phyloP scores from a whole-genome alignment of 352 stramenopile species.

The Phytophthora pini region DNA sequence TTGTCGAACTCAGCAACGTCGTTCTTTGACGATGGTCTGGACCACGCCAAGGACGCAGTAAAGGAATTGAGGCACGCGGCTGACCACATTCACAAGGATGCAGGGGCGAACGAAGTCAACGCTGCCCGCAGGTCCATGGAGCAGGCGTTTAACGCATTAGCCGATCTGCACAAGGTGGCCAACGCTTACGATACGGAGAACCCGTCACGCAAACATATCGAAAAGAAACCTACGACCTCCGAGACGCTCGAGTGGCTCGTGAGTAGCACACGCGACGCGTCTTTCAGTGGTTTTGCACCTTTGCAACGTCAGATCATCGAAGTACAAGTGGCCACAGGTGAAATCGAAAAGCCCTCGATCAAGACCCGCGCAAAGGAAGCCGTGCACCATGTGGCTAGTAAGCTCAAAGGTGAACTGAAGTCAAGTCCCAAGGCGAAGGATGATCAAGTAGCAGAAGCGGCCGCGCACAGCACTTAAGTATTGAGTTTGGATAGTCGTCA shows the following conservation, averaged over 20 bases:
- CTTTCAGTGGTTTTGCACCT: slow-evolving; percentile 29
- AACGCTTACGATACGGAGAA: slow-evolving; percentile 35
- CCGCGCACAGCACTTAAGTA: slow-evolving; percentile 7
- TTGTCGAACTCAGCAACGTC: slow-evolving; percentile 23
- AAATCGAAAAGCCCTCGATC: slow-evolving; percentile 32
- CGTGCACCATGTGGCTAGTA: slow-evolving; percentile 30
- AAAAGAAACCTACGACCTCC: slow-evolving; percentile 30
- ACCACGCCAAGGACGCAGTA: slow-evolving; percentile 38
- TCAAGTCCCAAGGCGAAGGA: slow-evolving; percentile 12
- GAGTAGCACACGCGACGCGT: slow-evolving; percentile 33
- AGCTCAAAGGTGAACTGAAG: slow-evolving; percentile 21
- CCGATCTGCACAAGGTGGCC: slow-evolving; percentile 35
- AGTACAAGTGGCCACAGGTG: slow-evolving; percentile 10
- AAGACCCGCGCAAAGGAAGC: slow-evolving; percentile 31
- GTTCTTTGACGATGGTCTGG: slow-evolving; percentile 36
- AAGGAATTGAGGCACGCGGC: slow-evolving; percentile 24
- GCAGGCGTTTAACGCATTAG: slow-evolving; percentile 36
- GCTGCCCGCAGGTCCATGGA: slow-evolving; percentile 31
- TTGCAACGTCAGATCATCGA: slow-evolving; percentile 32
- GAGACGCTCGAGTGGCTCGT: slow-evolving; percentile 40
- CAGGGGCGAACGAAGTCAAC: slow-evolving; percentile 12
- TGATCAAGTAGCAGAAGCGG: not conserved
- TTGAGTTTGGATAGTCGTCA: not conserved
- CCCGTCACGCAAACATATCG: slow-evolving; percentile 13
- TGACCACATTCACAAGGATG: slow-evolving; percentile 27